These are phyloP conservation scores for Chrysoporthe deuterocubensis DNA, from an alignment of 2,329 filamentous ascomycete species.

Conservation along the genomic window DNA sequence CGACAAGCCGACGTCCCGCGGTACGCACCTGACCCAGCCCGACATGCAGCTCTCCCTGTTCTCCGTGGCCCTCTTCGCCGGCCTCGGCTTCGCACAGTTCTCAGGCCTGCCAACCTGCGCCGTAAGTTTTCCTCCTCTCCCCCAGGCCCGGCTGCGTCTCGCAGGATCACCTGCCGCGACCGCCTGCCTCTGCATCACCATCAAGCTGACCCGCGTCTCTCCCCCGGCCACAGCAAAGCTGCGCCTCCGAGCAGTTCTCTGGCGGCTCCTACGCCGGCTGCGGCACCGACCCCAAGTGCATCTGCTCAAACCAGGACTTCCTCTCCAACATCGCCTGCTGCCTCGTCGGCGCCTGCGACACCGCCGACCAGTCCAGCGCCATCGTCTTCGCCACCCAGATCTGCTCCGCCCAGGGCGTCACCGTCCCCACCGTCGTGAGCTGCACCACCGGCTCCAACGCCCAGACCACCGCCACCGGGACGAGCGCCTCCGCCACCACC, in stretches of 20 bases:
- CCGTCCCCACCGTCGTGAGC: slow-evolving; percentile 38
- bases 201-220: neutral
- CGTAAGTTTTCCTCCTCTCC: slow-evolving; percentile 46
- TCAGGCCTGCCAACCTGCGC: slow-evolving; percentile 55
- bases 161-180: neutral
- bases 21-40: slow-evolving; percentile 8
- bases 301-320: slow-evolving; percentile 47
- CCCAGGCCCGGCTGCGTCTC: neutral
- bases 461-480: slow-evolving; percentile 5
- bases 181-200: neutral
- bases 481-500: slow-evolving; percentile 21
- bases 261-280: slow-evolving; percentile 40
- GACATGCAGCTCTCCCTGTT: slow-evolving; percentile 53
- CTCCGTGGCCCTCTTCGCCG: slow-evolving; percentile 55
- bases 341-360: slow-evolving; percentile 37
- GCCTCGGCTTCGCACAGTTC: slow-evolving; percentile 56
- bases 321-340: slow-evolving; percentile 46
- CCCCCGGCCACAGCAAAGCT: slow-evolving; percentile 34
- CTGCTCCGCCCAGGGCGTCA: slow-evolving; percentile 39
- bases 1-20: neutral
- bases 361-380: slow-evolving; percentile 37
- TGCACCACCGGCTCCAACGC: slow-evolving; percentile 33
- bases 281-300: slow-evolving; percentile 43
- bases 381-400: slow-evolving; percentile 39
- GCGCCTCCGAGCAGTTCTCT: slow-evolving; percentile 37